These are phyloP conservation scores for Magnusiomyces suaveolens DNA, from an alignment of 1,139 yeast genomes.

Conservation along the genomic window DNA sequence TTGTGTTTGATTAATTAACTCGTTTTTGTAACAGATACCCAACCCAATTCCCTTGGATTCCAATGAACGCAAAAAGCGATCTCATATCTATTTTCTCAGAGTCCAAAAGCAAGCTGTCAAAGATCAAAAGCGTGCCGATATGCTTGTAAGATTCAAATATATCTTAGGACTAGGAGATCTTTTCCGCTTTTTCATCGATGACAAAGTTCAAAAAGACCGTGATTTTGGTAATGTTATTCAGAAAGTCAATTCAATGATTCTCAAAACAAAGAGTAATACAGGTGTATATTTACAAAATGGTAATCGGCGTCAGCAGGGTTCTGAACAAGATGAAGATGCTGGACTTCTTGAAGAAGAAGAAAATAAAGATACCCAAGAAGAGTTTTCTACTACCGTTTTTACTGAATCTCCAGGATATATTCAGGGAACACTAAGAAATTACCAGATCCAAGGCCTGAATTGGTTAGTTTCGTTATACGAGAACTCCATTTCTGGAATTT, in stretches of 20 bases:
- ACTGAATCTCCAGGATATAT: slow-evolving; percentile 71
- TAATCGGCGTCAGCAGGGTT: slow-evolving; percentile 45
- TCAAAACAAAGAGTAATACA: slow-evolving; percentile 15
- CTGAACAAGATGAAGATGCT: slow-evolving; percentile 89
- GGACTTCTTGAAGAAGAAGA: slow-evolving; percentile 74
- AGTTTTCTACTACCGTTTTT: slow-evolving; percentile 41
- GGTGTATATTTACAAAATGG: slow-evolving; percentile 9
- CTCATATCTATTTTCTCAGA: slow-evolving; percentile 5
- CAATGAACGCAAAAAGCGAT: slow-evolving; percentile 5
- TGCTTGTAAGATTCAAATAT: slow-evolving; percentile 71
- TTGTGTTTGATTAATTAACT: background rate
- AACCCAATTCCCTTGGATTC: background rate
- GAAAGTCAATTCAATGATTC: slow-evolving; percentile 29
- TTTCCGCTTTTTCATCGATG: slow-evolving; percentile 80
- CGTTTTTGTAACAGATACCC: background rate
- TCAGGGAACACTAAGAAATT: slow-evolving; percentile 52
- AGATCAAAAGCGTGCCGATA: slow-evolving; percentile 39
- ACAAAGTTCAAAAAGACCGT: slow-evolving; percentile 66
- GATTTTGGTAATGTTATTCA: slow-evolving; percentile 51
- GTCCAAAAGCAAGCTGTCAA: background rate
- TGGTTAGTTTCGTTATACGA: slow-evolving; percentile 83
- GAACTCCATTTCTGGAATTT: slow-evolving; percentile 75
- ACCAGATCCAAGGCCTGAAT: slow-evolving; percentile 87
- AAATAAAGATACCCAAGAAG: slow-evolving; percentile 39
- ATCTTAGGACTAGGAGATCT: slow-evolving; percentile 73